A percentile compares a stretch with the other conserved stretches of the same genome.
These are phyloP conservation scores for Arabis alpina DNA, from an alignment of 345 rosid genomes.

Conservation along the genomic window DNA sequence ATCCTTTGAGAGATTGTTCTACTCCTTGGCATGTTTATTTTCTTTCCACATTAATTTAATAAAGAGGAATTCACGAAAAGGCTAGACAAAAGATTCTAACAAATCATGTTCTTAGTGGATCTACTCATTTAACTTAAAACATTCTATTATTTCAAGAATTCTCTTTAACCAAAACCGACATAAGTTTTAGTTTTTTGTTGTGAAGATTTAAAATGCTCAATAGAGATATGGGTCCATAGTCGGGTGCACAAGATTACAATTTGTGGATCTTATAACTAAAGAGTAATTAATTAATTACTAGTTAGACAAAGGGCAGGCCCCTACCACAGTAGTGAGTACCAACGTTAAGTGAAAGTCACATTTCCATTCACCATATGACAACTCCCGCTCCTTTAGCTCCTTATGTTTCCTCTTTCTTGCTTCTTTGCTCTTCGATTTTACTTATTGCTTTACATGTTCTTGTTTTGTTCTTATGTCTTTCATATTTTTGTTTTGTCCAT, in stretches of 20 bases:
- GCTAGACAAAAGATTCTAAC: neutral
- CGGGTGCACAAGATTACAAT: neutral
- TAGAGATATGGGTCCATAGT: neutral
- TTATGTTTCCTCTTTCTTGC: neutral
- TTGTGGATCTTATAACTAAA: neutral
- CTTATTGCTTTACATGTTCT: conserved; percentile 16
- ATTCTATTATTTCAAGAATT: neutral
- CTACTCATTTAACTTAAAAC: neutral
- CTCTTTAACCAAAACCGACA: neutral
- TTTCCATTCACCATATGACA: conserved; percentile 18
- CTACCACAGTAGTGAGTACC: conserved; percentile 9
- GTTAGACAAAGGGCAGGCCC: conserved; percentile 8
- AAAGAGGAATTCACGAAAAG: neutral
- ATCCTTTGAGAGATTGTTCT: neutral
- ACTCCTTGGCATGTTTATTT: neutral
- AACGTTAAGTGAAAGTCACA: conserved; percentile 24
- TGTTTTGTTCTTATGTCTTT: conserved; percentile 14
- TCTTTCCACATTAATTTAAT: neutral
- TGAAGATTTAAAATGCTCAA: neutral
- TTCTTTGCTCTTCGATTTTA: conserved; percentile 10
- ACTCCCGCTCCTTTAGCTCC: conserved; percentile 25
- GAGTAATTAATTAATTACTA: neutral
- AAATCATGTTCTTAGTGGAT: neutral
- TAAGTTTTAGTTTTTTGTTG: neutral
- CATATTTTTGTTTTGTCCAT: neutral